phyloP scores from a whole-genome alignment of 345 rosid genomes.

The Trapa incisa region DNA sequence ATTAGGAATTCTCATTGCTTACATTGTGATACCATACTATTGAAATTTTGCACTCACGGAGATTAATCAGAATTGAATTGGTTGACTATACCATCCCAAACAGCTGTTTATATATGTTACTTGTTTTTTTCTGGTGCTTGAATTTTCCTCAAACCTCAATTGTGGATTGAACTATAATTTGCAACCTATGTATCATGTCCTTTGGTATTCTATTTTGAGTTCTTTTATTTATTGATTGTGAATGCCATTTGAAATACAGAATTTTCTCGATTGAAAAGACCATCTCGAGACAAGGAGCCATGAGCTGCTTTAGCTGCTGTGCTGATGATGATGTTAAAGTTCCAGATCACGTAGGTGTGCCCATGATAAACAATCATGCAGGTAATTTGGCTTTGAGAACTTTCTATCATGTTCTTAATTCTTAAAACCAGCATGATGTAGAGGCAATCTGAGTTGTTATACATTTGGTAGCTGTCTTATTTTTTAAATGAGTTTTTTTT shows the following conservation, averaged over 20 bases:
- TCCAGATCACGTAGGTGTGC: constrained; percentile 53
- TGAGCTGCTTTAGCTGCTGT: constrained; percentile 85
- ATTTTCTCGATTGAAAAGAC: neutral
- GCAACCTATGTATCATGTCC: neutral
- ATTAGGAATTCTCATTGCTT: neutral
- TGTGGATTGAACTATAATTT: neutral
- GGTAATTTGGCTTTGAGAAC: constrained; percentile 23
- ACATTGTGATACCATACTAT: neutral
- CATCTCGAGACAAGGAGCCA: constrained; percentile 20
- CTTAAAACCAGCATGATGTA: neutral
- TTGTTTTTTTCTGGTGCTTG: neutral
- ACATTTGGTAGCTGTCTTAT: neutral
- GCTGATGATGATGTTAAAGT: constrained; percentile 55
- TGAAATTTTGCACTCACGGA: neutral
- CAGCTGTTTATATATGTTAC: neutral
- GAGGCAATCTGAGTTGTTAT: neutral
- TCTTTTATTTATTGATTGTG: neutral
- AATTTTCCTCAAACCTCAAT: neutral
- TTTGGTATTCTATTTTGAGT: too few species aligned
- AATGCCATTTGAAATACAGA: neutral
- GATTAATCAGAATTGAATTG: neutral
- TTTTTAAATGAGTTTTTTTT: neutral
- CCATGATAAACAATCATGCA: constrained; percentile 40
- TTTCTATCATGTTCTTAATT: neutral
- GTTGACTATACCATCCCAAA: neutral